Percentiles rank a stretch among this genome's conserved stretches.
Evolutionary conservation across 2,329 filamentous ascomycete genomes (phyloP).

Genomic region (Aspergillus hiratsukae): DNA sequence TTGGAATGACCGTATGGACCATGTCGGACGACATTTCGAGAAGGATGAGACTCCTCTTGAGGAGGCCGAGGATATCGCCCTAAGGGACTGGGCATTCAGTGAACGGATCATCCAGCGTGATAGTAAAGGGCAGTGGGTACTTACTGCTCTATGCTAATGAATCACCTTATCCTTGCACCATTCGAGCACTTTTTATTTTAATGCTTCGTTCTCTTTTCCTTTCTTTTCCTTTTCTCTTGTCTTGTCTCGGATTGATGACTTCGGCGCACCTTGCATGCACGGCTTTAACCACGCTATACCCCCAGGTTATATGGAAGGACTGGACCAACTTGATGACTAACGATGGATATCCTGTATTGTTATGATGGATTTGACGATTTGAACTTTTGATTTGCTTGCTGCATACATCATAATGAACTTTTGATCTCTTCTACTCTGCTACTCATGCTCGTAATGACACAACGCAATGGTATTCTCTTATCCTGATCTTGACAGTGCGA

Average conservation of each 20-base stretch:
- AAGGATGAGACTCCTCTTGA: conserved; percentile 39
- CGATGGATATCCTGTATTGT: not conserved
- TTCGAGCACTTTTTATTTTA: not conserved
- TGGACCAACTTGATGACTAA: not conserved
- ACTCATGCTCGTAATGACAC: not conserved
- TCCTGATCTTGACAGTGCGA: too few species aligned
- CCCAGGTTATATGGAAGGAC: not conserved
- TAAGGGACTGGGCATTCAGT: conserved; percentile 37
- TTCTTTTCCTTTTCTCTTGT: conserved; percentile 11
- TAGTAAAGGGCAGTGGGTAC: conserved; percentile 16
- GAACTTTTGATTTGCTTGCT: not conserved
- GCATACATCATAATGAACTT: not conserved
- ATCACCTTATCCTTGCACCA: not conserved
- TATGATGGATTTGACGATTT: not conserved
- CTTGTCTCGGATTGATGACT: not conserved
- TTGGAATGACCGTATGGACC: conserved; percentile 85
- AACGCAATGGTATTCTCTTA: too few species aligned
- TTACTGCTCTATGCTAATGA: conserved; percentile 15
- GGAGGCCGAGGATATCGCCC: conserved; percentile 38
- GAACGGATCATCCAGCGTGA: conserved; percentile 28
- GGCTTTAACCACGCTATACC: not conserved
- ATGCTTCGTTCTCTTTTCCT: conserved; percentile 17
- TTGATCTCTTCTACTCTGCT: not conserved
- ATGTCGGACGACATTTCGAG: conserved; percentile 77
- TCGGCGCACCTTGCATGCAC: not conserved